These are phyloP conservation scores for Lentinula sp. DNA, from an alignment of 768 basidiomycete genomes.

Conservation along the genomic window DNA sequence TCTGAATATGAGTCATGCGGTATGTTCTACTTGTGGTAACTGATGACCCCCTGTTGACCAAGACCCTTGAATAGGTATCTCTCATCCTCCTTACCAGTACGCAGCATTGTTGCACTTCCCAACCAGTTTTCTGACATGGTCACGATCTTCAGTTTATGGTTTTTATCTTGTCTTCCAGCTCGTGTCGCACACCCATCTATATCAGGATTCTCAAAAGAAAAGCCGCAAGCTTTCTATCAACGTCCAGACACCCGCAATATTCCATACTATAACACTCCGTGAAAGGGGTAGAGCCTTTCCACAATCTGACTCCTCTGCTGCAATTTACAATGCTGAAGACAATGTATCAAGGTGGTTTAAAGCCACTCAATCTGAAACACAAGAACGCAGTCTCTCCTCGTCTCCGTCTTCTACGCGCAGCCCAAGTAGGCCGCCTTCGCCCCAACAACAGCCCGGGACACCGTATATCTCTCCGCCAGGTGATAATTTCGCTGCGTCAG, in stretches of 20 bases:
- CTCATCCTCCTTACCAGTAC: conserved; percentile 73
- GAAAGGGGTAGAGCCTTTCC: conserved; percentile 16
- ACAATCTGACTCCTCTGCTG: conserved; percentile 8
- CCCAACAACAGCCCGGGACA: not conserved
- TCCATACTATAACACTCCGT: conserved; percentile 14
- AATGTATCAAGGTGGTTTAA: conserved; percentile 2
- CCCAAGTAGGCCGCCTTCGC: not conserved
- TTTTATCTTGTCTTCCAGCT: conserved; percentile 75
- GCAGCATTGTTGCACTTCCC: conserved; percentile 13
- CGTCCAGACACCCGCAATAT: conserved; percentile 22
- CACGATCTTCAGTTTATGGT: conserved; percentile 48
- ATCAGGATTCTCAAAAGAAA: conserved; percentile 41
- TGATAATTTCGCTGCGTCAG: not conserved
- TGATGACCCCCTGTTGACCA: not conserved
- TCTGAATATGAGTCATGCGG: conserved; percentile 72
- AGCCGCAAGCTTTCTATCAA: conserved; percentile 31
- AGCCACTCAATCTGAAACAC: not conserved
- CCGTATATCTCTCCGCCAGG: conserved; percentile 1
- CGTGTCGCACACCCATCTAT: conserved; percentile 72
- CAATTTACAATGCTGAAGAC: not conserved
- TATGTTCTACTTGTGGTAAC: conserved; percentile 25
- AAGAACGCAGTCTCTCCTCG: not conserved
- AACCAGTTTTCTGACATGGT: not conserved
- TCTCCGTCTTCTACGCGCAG: not conserved
- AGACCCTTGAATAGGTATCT: conserved; percentile 45